A percentile compares a stretch with the other conserved stretches of the same genome.
Conservation (phyloP, 2,329 filamentous ascomycete genomes). For the Fusarium phyllophilum region DNA sequence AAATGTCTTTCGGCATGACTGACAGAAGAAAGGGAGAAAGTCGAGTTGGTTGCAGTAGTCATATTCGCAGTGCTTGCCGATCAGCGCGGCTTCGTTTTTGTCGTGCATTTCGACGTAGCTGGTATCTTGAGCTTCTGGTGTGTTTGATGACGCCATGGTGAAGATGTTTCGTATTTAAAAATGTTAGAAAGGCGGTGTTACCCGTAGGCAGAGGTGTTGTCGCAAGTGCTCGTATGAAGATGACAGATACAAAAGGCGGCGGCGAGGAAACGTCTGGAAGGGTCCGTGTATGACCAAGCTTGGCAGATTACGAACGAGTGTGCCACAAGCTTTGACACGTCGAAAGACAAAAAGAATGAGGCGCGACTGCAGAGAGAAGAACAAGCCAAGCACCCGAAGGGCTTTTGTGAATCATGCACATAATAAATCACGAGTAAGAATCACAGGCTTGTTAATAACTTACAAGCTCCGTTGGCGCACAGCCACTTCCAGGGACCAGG, state of each 20-base stretch:
- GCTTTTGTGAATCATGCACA: background rate
- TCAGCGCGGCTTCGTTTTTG: conserved; percentile 78
- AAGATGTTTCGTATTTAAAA: conserved; percentile 23
- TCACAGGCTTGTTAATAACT: background rate
- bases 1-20: conserved; percentile 85
- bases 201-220: conserved; percentile 44
- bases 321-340: conserved; percentile 5
- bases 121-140: conserved; percentile 54
- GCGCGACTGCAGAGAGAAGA: background rate
- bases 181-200: background rate
- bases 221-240: conserved; percentile 39
- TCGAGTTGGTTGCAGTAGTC: conserved; percentile 94
- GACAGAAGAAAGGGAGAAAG: conserved; percentile 94
- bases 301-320: conserved; percentile 29
- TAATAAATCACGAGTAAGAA: background rate
- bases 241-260: conserved; percentile 39
- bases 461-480: conserved; percentile 3
- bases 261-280: conserved; percentile 50
- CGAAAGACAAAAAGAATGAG: background rate
- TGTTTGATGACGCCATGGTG: conserved; percentile 65
- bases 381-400: background rate
- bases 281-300: conserved; percentile 44
- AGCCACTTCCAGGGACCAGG: conserved; percentile 26
- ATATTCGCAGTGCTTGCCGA: conserved; percentile 92
- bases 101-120: conserved; percentile 79